Evolutionary conservation across 371 early-diverging fungal species (phyloP).

Genomic region (Capillidium heterosporum): DNA sequence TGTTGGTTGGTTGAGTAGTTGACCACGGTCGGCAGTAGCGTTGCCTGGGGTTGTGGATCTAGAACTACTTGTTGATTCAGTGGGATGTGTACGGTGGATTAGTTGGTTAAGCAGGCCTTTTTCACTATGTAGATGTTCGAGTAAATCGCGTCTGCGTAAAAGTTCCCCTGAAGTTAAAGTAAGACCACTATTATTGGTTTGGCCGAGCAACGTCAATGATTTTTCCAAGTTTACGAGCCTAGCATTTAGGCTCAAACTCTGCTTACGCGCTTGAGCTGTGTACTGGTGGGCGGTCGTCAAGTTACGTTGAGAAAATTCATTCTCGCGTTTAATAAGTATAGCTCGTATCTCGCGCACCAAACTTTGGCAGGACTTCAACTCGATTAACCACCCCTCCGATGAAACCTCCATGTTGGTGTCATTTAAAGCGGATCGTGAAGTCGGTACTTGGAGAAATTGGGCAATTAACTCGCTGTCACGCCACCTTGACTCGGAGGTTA

Average conservation of each 20-base stretch:
- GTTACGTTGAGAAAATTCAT: slow-evolving; percentile 46
- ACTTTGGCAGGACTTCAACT: slow-evolving; percentile 36
- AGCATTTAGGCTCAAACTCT: slow-evolving; percentile 22
- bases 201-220: slow-evolving; percentile 27
- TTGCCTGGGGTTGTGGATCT: slow-evolving; percentile 7
- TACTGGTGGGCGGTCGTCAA: slow-evolving; percentile 52
- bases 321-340: slow-evolving; percentile 42
- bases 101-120: background rate
- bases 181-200: slow-evolving; percentile 9
- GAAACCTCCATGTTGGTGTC: slow-evolving; percentile 23
- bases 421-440: slow-evolving; percentile 17
- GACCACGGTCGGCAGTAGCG: slow-evolving; percentile 6
- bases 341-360: slow-evolving; percentile 48
- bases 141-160: slow-evolving; percentile 12
- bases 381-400: slow-evolving; percentile 72
- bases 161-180: slow-evolving; percentile 8
- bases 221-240: slow-evolving; percentile 32
- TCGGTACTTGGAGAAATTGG: slow-evolving; percentile 54
- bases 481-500: slow-evolving; percentile 57
- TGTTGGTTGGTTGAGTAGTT: background rate
- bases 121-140: slow-evolving; percentile 10
- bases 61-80: background rate
- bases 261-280: slow-evolving; percentile 53
- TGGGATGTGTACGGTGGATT: background rate
- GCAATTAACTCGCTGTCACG: slow-evolving; percentile 47